phyloP scores from a whole-genome alignment of 2,329 filamentous ascomycete species.

The Sclerotiophoma versabilis region DNA sequence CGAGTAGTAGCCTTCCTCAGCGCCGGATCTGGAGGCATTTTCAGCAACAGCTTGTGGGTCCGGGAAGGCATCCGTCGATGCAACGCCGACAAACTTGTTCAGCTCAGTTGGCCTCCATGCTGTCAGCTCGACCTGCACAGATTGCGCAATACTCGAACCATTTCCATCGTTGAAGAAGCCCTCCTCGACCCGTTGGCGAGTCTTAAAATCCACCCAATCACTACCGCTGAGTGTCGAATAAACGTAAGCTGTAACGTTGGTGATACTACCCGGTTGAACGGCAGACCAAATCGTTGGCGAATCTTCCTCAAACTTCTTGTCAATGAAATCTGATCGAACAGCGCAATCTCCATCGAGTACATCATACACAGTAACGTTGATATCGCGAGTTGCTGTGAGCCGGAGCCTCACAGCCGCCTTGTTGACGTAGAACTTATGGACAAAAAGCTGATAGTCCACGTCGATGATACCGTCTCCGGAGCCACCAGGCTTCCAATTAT shows the following conservation, averaged over 20 bases:
- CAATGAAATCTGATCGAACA: slow-evolving; percentile 66
- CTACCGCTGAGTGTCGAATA: slow-evolving; percentile 61
- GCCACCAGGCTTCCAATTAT: slow-evolving; percentile 67
- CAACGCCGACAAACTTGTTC: slow-evolving; percentile 72
- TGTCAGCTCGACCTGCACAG: slow-evolving; percentile 61
- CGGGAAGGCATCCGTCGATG: slow-evolving; percentile 71
- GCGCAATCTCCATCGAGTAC: slow-evolving; percentile 72
- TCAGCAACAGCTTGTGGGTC: slow-evolving; percentile 64
- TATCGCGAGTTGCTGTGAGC: slow-evolving; percentile 62
- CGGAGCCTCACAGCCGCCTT: slow-evolving; percentile 67
- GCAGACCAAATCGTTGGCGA: slow-evolving; percentile 67
- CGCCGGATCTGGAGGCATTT: slow-evolving; percentile 60
- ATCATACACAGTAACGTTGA: slow-evolving; percentile 68
- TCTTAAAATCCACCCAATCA: slow-evolving; percentile 51
- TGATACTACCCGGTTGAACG: slow-evolving; percentile 68
- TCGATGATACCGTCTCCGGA: slow-evolving; percentile 57
- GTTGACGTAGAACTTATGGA: slow-evolving; percentile 69
- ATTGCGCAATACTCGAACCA: slow-evolving; percentile 70
- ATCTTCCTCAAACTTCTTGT: slow-evolving; percentile 62
- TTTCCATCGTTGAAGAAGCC: slow-evolving; percentile 61
- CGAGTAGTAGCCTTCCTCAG: slow-evolving; percentile 61
- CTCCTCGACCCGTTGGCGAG: slow-evolving; percentile 54
- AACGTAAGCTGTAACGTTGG: slow-evolving; percentile 68
- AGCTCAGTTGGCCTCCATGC: slow-evolving; percentile 63
- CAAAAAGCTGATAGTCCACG: slow-evolving; percentile 70